Evolutionary conservation across 164 flowering plant genomes (phyloP).

Genomic region (Brasenia schreberi): DNA sequence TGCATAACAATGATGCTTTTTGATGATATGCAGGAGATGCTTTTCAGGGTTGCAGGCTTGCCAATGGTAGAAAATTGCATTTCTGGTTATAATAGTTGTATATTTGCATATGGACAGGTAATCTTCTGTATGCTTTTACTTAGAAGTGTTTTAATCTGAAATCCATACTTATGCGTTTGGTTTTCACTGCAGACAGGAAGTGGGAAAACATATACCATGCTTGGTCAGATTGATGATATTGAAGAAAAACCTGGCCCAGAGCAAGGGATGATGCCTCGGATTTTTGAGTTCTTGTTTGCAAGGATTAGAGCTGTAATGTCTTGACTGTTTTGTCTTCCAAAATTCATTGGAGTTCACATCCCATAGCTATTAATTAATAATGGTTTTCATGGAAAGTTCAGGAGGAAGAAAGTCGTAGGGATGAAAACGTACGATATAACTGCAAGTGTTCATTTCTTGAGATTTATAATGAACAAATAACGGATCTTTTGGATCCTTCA

Average conservation of each 20-base stretch:
- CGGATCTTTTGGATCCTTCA: constrained; percentile 93
- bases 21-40: constrained; percentile 54
- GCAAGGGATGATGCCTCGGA: constrained; percentile 94
- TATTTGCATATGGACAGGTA: constrained; percentile 99
- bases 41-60: constrained; percentile 80
- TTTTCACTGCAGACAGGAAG: constrained; percentile 71
- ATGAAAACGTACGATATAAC: constrained; percentile 61
- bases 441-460: constrained; percentile 98
- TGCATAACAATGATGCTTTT: not conserved
- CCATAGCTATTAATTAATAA: not conserved
- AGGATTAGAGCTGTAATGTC: constrained; percentile 79
- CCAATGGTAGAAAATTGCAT: constrained; percentile 98
- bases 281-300: constrained; percentile 90
- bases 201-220: constrained; percentile 96
- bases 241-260: constrained; percentile 62
- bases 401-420: constrained; percentile 92
- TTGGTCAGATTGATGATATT: constrained; percentile 77
- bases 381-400: constrained; percentile 13
- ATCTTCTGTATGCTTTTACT: not conserved
- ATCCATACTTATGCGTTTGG: not conserved
- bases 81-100: constrained; percentile 95
- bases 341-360: not conserved
- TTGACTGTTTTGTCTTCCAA: not conserved
- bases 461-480: constrained; percentile 96
- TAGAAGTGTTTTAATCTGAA: not conserved